These are phyloP conservation scores for Hemileccinum rubropunctum DNA, from an alignment of 768 basidiomycete genomes.

Conservation along the genomic window DNA sequence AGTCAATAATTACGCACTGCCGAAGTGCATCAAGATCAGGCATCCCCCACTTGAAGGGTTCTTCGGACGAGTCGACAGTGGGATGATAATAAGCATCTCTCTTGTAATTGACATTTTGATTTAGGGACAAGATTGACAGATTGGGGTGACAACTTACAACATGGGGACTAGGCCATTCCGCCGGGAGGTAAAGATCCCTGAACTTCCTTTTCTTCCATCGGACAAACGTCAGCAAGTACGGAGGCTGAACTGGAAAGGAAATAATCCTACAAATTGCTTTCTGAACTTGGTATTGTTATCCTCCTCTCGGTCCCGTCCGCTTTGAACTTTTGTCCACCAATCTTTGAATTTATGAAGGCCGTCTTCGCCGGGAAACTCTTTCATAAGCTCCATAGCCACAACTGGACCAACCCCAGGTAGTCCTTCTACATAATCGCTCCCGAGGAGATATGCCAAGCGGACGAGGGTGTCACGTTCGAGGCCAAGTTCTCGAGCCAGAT, in stretches of 20 bases:
- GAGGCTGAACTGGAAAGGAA: slow-evolving; percentile 3
- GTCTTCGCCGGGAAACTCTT: slow-evolving; percentile 86
- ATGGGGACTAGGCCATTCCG: slow-evolving; percentile 89
- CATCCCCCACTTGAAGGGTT: slow-evolving; percentile 94
- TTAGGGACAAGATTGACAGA: slow-evolving; percentile 2
- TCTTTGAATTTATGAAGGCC: slow-evolving; percentile 84
- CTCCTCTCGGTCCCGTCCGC: slow-evolving; percentile 74
- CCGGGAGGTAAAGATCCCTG: slow-evolving; percentile 73
- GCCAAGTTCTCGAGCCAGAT: slow-evolving; percentile 84
- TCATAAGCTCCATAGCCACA: slow-evolving; percentile 91
- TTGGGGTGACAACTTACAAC: slow-evolving; percentile 56
- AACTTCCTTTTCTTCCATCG: slow-evolving; percentile 79
- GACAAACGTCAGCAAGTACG: slow-evolving; percentile 13
- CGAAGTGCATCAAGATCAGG: slow-evolving; percentile 95
- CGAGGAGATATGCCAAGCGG: slow-evolving; percentile 88
- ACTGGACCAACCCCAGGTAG: slow-evolving; percentile 92
- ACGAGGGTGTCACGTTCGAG: slow-evolving; percentile 84
- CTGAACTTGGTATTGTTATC: slow-evolving; percentile 79
- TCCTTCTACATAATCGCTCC: slow-evolving; percentile 96
- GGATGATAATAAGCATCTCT: slow-evolving; percentile 93
- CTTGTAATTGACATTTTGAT: slow-evolving; percentile 37
- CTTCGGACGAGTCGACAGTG: slow-evolving; percentile 84
- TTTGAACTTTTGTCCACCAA: slow-evolving; percentile 95
- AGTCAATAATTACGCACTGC: slow-evolving; percentile 45
- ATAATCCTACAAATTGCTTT: slow-evolving; percentile 72